phyloP scores from a whole-genome alignment of 2,329 filamentous ascomycete species.

The Rhinocladiella mackenziei region DNA sequence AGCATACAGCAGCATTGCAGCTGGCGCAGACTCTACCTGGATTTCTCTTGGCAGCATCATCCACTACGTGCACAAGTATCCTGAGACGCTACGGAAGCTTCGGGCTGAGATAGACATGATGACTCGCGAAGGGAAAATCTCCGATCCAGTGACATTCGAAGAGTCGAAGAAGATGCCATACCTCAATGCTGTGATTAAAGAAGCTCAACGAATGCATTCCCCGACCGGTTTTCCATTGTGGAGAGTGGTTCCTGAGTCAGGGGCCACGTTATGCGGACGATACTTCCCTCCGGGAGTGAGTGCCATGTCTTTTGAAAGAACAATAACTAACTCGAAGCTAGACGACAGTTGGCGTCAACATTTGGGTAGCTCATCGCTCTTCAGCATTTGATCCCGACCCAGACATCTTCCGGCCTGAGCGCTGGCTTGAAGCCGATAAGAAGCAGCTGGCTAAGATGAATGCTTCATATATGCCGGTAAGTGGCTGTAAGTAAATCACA shows the following conservation, averaged over 20 bases:
- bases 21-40: background rate
- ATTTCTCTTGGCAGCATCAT: background rate
- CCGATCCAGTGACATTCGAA: background rate
- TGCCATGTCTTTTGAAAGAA: background rate
- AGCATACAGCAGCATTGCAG: background rate
- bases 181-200: background rate
- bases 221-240: conserved; percentile 1
- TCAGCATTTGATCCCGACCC: background rate
- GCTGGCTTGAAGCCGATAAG: background rate
- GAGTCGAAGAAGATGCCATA: background rate
- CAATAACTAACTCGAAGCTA: background rate
- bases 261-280: background rate
- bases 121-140: background rate
- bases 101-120: background rate
- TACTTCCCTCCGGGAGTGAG: background rate
- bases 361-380: background rate
- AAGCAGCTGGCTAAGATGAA: background rate
- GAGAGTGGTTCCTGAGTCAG: background rate
- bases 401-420: background rate
- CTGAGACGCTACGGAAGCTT: background rate
- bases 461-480: background rate
- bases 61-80: background rate
- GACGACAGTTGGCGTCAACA: background rate
- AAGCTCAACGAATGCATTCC: background rate
- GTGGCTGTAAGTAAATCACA: background rate